Evolutionary conservation across 164 flowering plant genomes (phyloP).

Genomic region (Dillenia suffruticosa): DNA sequence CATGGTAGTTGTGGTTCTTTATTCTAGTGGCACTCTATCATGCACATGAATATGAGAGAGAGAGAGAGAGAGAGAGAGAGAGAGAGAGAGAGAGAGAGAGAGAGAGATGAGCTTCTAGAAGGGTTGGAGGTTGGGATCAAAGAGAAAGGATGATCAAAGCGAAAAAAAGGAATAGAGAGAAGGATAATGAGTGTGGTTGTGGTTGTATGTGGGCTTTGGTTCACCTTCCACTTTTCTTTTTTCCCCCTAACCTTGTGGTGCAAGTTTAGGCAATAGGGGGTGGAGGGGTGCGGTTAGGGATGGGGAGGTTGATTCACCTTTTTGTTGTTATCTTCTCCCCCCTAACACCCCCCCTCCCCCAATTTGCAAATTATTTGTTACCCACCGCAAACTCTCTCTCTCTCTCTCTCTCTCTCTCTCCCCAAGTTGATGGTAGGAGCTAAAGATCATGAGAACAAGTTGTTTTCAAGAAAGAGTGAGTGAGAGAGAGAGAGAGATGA

Average conservation of each 20-base stretch:
- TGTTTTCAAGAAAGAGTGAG: neutral
- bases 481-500: neutral
- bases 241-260: constrained; percentile 36
- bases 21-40: constrained; percentile 29
- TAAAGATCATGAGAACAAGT: constrained; percentile 4
- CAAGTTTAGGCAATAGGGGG: constrained; percentile 36
- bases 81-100: neutral
- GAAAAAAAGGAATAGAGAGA: constrained; percentile 10
- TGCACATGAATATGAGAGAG: neutral
- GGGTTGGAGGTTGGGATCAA: constrained; percentile 29
- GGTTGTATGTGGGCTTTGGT: constrained; percentile 61
- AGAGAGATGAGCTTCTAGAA: constrained; percentile 45
- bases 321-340: constrained; percentile 15
- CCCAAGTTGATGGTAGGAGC: neutral
- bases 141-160: neutral
- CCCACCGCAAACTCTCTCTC: constrained; percentile 18
- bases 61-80: neutral
- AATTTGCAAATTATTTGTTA: constrained; percentile 19
- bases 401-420: neutral
- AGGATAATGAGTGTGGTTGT: constrained; percentile 35
- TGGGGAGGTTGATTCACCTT: constrained; percentile 12
- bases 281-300: constrained; percentile 8
- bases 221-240: constrained; percentile 55
- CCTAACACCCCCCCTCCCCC: neutral
- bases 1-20: constrained; percentile 31